These are phyloP conservation scores for Fusarium palustre DNA, from an alignment of 2,329 filamentous ascomycete genomes.

Conservation along the genomic window DNA sequence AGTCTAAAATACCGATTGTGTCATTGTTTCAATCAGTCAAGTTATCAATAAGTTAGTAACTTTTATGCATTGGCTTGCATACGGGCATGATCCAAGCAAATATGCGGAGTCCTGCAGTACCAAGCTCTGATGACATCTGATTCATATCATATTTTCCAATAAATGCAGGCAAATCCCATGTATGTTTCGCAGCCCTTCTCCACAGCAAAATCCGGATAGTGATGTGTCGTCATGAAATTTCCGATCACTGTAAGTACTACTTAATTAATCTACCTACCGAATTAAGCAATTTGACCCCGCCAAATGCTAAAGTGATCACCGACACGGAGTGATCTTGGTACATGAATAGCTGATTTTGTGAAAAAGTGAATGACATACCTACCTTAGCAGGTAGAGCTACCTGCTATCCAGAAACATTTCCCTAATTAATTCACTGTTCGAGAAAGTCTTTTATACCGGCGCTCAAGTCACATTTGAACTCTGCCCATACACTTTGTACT, in stretches of 20 bases:
- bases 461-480: too few relatives aligned
- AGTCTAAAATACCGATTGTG: not conserved
- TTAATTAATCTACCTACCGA: not conserved
- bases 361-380: conserved; percentile 2
- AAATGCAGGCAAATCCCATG: conserved; percentile 4
- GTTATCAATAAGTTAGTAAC: not conserved
- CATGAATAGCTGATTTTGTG: conserved; percentile 9
- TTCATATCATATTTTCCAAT: not conserved
- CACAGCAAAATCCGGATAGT: not conserved
- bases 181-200: conserved; percentile 23
- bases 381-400: too few relatives aligned
- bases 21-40: not conserved
- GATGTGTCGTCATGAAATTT: conserved; percentile 27
- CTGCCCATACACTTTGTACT: not conserved
- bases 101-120: not conserved
- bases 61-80: not conserved
- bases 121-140: conserved; percentile 2
- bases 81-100: not conserved
- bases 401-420: not conserved
- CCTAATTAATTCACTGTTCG: not conserved
- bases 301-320: conserved; percentile 25
- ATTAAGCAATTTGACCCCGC: conserved; percentile 21
- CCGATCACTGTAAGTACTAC: not conserved
- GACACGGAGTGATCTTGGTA: not conserved
- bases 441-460: not conserved